Conservation (phyloP, 495 filamentous ascomycete genomes). For the Lepraria neglecta region DNA sequence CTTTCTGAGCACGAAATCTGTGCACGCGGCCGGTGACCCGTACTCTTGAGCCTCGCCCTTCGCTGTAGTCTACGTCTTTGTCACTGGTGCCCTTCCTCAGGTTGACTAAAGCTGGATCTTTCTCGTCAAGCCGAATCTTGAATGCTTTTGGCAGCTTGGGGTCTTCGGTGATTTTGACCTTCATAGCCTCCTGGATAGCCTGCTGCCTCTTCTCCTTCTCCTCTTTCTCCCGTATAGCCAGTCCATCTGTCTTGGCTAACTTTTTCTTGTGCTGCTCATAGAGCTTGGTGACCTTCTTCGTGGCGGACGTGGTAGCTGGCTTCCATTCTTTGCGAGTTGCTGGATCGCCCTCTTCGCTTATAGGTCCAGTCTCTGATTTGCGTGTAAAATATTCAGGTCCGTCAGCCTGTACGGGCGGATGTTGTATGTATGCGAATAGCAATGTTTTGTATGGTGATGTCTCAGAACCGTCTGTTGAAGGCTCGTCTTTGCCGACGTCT, state of each 20-base stretch:
- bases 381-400: constrained; percentile 59
- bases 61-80: constrained; percentile 30
- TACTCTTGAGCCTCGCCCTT: constrained; percentile 55
- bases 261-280: constrained; percentile 73
- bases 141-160: constrained; percentile 67
- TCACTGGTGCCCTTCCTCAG: constrained; percentile 48
- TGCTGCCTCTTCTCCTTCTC: constrained; percentile 60
- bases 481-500: constrained; percentile 64
- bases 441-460: constrained; percentile 74
- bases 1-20: constrained; percentile 76
- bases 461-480: constrained; percentile 61
- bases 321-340: constrained; percentile 61
- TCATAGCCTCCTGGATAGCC: constrained; percentile 80
- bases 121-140: constrained; percentile 66
- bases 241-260: constrained; percentile 60
- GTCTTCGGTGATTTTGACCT: constrained; percentile 77
- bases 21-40: constrained; percentile 82
- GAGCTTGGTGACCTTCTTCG: constrained; percentile 73
- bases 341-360: constrained; percentile 55
- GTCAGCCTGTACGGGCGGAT: constrained; percentile 48
- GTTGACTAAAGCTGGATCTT: constrained; percentile 51
- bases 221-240: constrained; percentile 63
- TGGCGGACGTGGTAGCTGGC: constrained; percentile 69
- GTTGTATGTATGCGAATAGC: constrained; percentile 66
- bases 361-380: constrained; percentile 59